Evolutionary conservation across 73 alveolate species (phyloP), one percentile per base, ranked within the genome.

Genomic region (Paramecium biaurelia): DNA sequence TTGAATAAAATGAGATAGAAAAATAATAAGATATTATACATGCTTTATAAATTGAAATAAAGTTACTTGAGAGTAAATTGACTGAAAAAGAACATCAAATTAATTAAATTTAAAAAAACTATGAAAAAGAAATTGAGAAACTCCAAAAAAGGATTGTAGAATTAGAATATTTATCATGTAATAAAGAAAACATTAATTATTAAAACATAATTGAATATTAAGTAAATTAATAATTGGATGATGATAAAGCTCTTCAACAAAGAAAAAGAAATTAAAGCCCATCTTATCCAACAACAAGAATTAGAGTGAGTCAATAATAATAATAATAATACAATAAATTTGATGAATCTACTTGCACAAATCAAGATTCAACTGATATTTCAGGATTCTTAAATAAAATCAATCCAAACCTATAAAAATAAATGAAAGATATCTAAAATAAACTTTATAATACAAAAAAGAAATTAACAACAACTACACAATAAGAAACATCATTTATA

Each of bases 201-300:
- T 21, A 53, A 53, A 74, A 74, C 18, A 74, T 30, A 32, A 35
- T 35, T 32, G 47, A 74, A 74, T 21, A 35, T 74, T 30, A 32
- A 18, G 68, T 53, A 53, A 53, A 18, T 53, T 21, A 53, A 53
- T 53, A 74, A 34, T 38, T 5, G 12, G 87, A 74, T 14, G 87
- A 74, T 21, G 67, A 32, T 14, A 74, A 43, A 38, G 34, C 23
- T 4, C 20, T 30, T 24, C n/a, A 74, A 74, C 5, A 35, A 18
- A 35, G 87, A 74, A 30, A 74, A 35, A 74, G 87, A 34, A 74
- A 74, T 34, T 38, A 74, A 18, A 34, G 87, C 47, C 87, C 67
- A 4, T 74, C 68, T 74, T 23, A 35, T 18, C 87, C 87, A 34
- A 74, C 63, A 30, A 74, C 87, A 14, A 74, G 87, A 37, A 32